Conservation (phyloP, 345 rosid genomes). For the thale cress (Arabidopsis thaliana) region DNA sequence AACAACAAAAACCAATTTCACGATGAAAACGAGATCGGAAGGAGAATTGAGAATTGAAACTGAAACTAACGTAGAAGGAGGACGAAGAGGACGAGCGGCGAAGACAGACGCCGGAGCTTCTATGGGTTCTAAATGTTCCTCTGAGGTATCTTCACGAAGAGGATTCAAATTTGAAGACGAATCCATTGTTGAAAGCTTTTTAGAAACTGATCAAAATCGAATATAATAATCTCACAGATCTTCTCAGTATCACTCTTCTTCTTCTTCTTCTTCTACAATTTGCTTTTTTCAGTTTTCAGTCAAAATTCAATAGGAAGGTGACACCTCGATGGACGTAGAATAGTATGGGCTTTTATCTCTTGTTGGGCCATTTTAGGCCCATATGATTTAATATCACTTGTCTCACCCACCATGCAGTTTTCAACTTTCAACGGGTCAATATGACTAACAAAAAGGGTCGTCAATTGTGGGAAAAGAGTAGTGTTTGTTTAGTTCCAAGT, state of each 20-base stretch:
- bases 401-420: no score
- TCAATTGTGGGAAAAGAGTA: no score
- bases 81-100: slow-evolving; percentile 62
- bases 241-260: slow-evolving; percentile 14
- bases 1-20: slow-evolving; percentile 3
- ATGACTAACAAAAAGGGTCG: no score
- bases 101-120: slow-evolving; percentile 58
- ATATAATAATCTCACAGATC: slow-evolving; percentile 13
- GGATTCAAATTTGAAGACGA: slow-evolving; percentile 53
- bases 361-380: not conserved
- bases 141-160: slow-evolving; percentile 57
- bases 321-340: slow-evolving; percentile 8
- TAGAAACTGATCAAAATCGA: not conserved
- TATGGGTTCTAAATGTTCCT: slow-evolving; percentile 32
- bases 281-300: not conserved
- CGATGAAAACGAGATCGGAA: not conserved
- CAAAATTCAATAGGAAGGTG: slow-evolving; percentile 29
- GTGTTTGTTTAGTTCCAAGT: no score
- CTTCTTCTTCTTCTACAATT: not conserved
- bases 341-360: not conserved
- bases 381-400: not conserved
- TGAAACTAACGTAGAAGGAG: slow-evolving; percentile 61
- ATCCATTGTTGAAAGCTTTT: slow-evolving; percentile 47
- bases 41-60: slow-evolving; percentile 2
- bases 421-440: no score